Percentiles rank a stretch among this genome's conserved stretches.
phyloP scores from a whole-genome alignment of 805 yeast genomes.

The Cyberlindnera euphorbiiphila region DNA sequence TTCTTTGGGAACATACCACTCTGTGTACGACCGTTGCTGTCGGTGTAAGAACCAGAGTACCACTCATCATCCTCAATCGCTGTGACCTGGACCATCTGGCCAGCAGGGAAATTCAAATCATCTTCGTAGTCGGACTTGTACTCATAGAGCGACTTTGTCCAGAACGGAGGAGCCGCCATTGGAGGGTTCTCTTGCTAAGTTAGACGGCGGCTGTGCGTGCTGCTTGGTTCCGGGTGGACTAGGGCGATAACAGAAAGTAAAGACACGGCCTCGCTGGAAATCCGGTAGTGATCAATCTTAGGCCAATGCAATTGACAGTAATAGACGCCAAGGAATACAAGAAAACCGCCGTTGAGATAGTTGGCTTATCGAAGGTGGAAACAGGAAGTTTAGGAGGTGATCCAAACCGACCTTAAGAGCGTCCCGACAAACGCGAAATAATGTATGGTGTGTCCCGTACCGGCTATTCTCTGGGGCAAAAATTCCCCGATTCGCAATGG shows the following conservation, averaged over 20 bases:
- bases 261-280: no score
- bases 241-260: no score
- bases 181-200: not conserved
- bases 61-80: constrained; percentile 88
- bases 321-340: no score
- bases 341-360: no score
- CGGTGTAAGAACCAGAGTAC: constrained; percentile 67
- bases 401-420: no score
- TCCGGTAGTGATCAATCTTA: no score
- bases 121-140: constrained; percentile 74
- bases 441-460: no score
- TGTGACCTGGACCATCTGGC: constrained; percentile 70
- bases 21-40: constrained; percentile 36
- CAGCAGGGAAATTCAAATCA: constrained; percentile 68
- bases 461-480: no score
- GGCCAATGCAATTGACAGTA: no score
- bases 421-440: not conserved
- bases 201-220: no score
- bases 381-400: constrained; percentile 1
- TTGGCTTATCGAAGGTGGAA: not conserved
- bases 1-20: constrained; percentile 85
- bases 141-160: constrained; percentile 63
- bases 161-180: constrained; percentile 46
- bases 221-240: no score
- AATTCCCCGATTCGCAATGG: constrained; percentile 1